Evolutionary conservation across 225 moss, liverwort and hornwort genomes (phyloP).

Genomic region (Bryum argenteum): DNA sequence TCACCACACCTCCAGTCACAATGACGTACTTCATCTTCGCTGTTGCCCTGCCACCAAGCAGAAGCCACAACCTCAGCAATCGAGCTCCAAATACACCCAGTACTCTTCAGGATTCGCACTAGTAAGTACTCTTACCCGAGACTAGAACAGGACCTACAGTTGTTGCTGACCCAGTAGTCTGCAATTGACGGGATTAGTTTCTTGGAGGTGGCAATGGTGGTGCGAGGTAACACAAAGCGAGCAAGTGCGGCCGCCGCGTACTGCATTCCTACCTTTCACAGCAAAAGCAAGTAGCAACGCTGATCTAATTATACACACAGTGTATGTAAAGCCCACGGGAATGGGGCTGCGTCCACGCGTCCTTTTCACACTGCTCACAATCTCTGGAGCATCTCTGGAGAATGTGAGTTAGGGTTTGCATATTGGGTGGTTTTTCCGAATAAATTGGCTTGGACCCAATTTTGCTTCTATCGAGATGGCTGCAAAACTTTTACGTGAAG

Average conservation of each 20-base stretch:
- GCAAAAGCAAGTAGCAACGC: too few species aligned
- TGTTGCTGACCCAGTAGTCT: neutral
- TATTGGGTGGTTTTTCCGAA: too few species aligned
- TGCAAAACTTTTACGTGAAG: too few species aligned
- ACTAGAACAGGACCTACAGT: neutral
- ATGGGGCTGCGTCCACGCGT: constrained; percentile 20
- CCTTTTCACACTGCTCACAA: constrained; percentile 22
- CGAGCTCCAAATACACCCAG: too few species aligned
- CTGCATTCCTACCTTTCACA: neutral
- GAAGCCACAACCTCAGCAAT: neutral
- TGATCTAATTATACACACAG: too few species aligned
- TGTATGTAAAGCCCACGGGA: constrained; percentile 2
- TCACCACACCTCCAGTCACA: constrained; percentile 83
- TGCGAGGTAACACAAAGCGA: neutral
- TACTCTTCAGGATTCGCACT: neutral
- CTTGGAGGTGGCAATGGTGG: neutral
- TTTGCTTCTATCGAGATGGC: too few species aligned
- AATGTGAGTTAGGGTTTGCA: too few species aligned
- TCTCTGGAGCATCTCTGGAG: too few species aligned
- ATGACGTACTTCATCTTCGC: constrained; percentile 78
- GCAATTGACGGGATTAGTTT: neutral
- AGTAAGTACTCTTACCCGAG: neutral
- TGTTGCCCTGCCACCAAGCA: neutral
- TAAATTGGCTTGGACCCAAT: too few species aligned
- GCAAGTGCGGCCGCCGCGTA: constrained; percentile 25